Evolutionary conservation across 2,329 filamentous ascomycete species (phyloP), one percentile per base, ranked within the genome.

Genomic region (Calonectria crousiana): DNA sequence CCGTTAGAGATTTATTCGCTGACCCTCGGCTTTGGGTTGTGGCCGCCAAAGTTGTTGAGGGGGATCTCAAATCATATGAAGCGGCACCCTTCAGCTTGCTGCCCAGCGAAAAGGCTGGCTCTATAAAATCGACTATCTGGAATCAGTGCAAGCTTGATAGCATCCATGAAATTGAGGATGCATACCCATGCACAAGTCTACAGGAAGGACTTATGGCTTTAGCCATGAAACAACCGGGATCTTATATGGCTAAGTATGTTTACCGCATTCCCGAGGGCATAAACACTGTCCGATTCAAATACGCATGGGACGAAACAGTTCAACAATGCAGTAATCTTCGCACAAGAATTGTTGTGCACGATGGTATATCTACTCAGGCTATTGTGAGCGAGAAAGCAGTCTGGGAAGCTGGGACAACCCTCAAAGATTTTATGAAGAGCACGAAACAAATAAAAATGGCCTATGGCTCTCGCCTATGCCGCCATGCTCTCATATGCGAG

Each of bases 171-270:
- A 74, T 83, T 13, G 78, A 84, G 38, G 84, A 86, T 69, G 71
- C 82, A 0, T 85, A 82, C 41, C 85, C 85, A 3, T 84, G 82
- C 71, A 83, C 84, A 0, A 75, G 82, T 2, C 69, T 86, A 0
- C 85, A 86, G 38, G 82, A 82, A 70, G 83, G 84, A 1, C 77
- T 87, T 1, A 74, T 86, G 34, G 78, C 74, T n/a, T 36, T 75
- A 16, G 68, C 73, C 18, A 49, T 65, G 28, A 73, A 73, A 60
- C 73, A 66, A 16, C 52, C 70, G 18, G 70, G 71, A n/a, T 66
- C 60, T 11, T 76, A 76, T 30, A 69, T 74, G 36, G 69, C 67
- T 28, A 71, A 71, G 49, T 47, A 58, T 32, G 66, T 75, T 13
- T 56, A 67, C 18, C 18, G 28, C 14, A 23, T 70, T 6, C 58